phyloP scores from a whole-genome alignment of 306 rosid species.

The Carpinus fangiana region DNA sequence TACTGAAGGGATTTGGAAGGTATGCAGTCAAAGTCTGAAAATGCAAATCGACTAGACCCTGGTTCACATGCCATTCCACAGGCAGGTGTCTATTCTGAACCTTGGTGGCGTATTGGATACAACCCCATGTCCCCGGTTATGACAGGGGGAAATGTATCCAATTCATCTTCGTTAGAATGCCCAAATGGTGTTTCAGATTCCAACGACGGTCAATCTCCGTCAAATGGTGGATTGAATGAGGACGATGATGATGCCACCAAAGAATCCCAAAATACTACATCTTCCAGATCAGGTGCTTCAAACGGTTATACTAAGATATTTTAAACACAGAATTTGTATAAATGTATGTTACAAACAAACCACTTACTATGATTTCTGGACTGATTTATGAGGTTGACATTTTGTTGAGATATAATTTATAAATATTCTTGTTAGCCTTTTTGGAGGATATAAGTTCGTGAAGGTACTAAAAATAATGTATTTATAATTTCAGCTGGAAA shows the following conservation, averaged over 20 bases:
- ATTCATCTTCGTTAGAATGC: slow-evolving; percentile 72
- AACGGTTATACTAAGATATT: slow-evolving; percentile 14
- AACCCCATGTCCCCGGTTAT: slow-evolving; percentile 48
- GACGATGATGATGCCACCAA: slow-evolving; percentile 69
- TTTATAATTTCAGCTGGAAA: slow-evolving; percentile 41
- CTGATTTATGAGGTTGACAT: background rate
- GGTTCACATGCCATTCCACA: slow-evolving; percentile 61
- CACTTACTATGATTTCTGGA: background rate
- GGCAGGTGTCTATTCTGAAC: slow-evolving; percentile 57
- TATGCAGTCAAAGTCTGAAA: slow-evolving; percentile 79
- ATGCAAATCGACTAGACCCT: slow-evolving; percentile 48
- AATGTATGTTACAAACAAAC: background rate
- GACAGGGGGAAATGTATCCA: slow-evolving; percentile 55
- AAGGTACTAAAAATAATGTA: slow-evolving; percentile 8
- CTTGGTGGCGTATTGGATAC: slow-evolving; percentile 88
- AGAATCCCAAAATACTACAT: slow-evolving; percentile 48
- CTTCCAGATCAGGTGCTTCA: slow-evolving; percentile 65
- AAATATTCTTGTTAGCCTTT: background rate
- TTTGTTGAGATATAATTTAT: background rate
- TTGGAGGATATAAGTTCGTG: slow-evolving; percentile 3
- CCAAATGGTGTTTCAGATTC: slow-evolving; percentile 83
- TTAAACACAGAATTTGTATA: background rate
- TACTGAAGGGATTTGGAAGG: slow-evolving; percentile 44
- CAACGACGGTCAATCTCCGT: slow-evolving; percentile 69
- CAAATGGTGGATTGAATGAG: slow-evolving; percentile 67